Percentiles rank a stretch among this genome's conserved stretches.
phyloP scores from a whole-genome alignment of 257 asterid species.

The Parsonsia alboflavescens region DNA sequence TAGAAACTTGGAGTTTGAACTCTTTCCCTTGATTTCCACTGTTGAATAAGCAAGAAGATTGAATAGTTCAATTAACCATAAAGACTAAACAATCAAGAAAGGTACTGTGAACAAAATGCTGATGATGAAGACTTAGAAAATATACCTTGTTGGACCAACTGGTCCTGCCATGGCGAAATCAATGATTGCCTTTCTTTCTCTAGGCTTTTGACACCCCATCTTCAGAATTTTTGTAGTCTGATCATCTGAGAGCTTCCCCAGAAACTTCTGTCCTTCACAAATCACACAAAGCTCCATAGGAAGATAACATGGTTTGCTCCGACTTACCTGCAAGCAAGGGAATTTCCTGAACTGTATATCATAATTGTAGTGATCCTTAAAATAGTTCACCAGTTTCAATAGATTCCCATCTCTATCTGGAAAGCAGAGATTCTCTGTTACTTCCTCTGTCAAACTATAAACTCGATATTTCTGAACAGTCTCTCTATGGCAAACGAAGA shows the following conservation, averaged over 20 bases:
- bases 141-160: conserved; percentile 90
- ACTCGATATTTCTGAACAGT: conserved; percentile 78
- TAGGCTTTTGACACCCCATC: conserved; percentile 84
- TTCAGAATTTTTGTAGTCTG: conserved; percentile 80
- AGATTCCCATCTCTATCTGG: conserved; percentile 71
- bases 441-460: conserved; percentile 60
- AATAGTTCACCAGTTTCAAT: conserved; percentile 54
- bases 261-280: conserved; percentile 97
- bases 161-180: conserved; percentile 72
- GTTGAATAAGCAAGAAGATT: conserved; percentile 14
- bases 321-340: conserved; percentile 86
- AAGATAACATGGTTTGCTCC: conserved; percentile 82
- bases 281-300: conserved; percentile 96
- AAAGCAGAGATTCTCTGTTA: conserved; percentile 59
- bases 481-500: conserved; percentile 85
- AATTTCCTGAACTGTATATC: conserved; percentile 60
- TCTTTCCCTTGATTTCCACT: conserved; percentile 70
- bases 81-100: not conserved
- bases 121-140: not conserved
- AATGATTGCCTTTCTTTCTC: conserved; percentile 63
- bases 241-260: conserved; percentile 89
- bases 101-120: not conserved
- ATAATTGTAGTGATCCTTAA: conserved; percentile 78
- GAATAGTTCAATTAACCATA: conserved; percentile 2
- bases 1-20: conserved; percentile 62